These are phyloP conservation scores for Talaromyces sp. DNA, from an alignment of 2,329 filamentous ascomycete genomes.

Conservation along the genomic window DNA sequence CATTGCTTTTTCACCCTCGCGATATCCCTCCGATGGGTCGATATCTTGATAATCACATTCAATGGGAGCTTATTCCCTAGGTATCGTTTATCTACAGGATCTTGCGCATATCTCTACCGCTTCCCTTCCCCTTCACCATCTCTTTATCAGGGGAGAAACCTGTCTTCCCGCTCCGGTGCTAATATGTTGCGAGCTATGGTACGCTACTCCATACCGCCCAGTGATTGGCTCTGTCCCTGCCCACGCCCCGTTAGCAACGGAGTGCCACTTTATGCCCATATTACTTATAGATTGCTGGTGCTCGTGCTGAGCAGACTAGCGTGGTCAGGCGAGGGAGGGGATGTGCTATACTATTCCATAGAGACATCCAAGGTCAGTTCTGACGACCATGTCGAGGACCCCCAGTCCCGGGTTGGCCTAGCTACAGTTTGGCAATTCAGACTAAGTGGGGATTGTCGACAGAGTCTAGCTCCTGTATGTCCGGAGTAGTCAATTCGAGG, in stretches of 20 bases:
- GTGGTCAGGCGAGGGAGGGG: neutral
- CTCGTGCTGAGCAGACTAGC: neutral
- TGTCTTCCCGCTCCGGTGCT: slow-evolving; percentile 1
- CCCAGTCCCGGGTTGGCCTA: neutral
- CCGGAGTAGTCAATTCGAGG: neutral
- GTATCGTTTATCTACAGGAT: too few relatives aligned
- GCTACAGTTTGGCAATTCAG: neutral
- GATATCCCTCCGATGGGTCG: too few relatives aligned
- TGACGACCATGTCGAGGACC: too few relatives aligned
- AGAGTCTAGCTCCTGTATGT: neutral
- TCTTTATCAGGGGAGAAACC: neutral
- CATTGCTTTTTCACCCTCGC: neutral
- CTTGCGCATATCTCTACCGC: neutral
- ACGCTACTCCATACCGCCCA: slow-evolving; percentile 15
- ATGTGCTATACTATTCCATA: too few relatives aligned
- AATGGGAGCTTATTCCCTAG: too few relatives aligned
- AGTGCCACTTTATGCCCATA: slow-evolving; percentile 8
- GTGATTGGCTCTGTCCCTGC: slow-evolving; percentile 18
- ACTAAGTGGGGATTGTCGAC: neutral
- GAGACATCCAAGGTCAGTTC: too few relatives aligned
- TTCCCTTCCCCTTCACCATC: neutral
- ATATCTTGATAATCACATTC: too few relatives aligned
- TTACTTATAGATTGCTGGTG: neutral
- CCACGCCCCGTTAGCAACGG: slow-evolving; percentile 1
- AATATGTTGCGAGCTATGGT: slow-evolving; percentile 21